Evolutionary conservation across 352 stramenopile species (phyloP).

Genomic region (Lagenidium giganteum): DNA sequence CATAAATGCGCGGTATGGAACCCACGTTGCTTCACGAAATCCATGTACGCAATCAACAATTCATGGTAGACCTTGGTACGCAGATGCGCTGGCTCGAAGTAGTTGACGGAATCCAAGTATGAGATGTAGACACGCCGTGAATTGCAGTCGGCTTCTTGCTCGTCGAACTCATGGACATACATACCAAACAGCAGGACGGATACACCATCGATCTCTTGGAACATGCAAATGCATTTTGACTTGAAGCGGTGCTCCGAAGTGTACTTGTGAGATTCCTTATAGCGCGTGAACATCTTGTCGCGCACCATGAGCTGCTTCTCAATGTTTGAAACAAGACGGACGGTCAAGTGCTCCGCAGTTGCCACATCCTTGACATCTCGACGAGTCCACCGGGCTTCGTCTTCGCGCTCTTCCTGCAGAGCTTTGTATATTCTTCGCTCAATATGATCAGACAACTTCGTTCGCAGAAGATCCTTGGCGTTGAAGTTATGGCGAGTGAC

Average conservation of each 20-base stretch:
- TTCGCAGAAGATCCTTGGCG: constrained; percentile 89
- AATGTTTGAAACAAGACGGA: constrained; percentile 93
- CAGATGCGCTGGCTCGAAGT: constrained; percentile 93
- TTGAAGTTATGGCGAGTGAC: constrained; percentile 82
- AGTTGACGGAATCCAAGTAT: constrained; percentile 99
- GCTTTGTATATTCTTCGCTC: constrained; percentile 85
- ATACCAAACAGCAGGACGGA: constrained; percentile 98
- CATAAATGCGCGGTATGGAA: constrained; percentile 98
- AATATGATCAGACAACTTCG: constrained; percentile 90
- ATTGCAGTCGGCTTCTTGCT: constrained; percentile 93
- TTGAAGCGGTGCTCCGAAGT: constrained; percentile 83
- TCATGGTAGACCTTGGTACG: constrained; percentile 98
- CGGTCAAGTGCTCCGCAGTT: constrained; percentile 85
- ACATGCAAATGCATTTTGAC: constrained; percentile 98
- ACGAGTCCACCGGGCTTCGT: constrained; percentile 68
- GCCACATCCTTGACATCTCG: constrained; percentile 77
- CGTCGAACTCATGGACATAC: constrained; percentile 99
- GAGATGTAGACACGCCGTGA: constrained; percentile 93
- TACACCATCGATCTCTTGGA: constrained; percentile 98
- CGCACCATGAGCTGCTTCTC: constrained; percentile 91
- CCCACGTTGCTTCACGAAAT: constrained; percentile 94
- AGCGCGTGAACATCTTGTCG: constrained; percentile 91
- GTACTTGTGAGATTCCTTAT: constrained; percentile 85
- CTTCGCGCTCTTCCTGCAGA: constrained; percentile 76
- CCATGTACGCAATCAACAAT: constrained; percentile 96